Base-by-base conservation (phyloP, 2,329 filamentous ascomycete species). In the Botrytis porri region DNA sequence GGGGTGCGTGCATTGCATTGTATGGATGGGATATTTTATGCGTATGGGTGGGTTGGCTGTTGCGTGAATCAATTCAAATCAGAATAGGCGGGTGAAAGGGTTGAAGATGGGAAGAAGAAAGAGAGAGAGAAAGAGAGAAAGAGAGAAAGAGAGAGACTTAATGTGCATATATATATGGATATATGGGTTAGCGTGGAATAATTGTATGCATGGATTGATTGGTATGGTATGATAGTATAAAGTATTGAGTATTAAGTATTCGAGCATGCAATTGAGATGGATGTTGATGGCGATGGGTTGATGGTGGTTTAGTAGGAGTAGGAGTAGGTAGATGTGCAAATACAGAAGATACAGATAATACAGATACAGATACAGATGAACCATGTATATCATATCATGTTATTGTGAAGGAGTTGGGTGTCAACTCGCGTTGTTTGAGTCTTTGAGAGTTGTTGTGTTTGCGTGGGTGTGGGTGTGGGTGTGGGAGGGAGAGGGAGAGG, bases 101-200 rank as follows among this genome's bases (percentile, higher is more conserved):
- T 29, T 9, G 18, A 22, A 12, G 29, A 60, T 20, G 12, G 20
- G 37, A 16, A 29, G n/a, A 57, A 32, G 29, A 29, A 32, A 57
- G 48, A 51, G n/a, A 12, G 3, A 4, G 12, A 1, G 5, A 4
- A 16, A 16, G 5, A n/a, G 1, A 25, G 37, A 29, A 7, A n/a
- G 3, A 10, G 14, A 37, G 32, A n/a, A n/a, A 66, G 43, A 66
- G 32, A 51, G n/a, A 66, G 45, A 51, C 32, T 51, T 39, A 51
- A 37, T 51, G 63, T 66, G 63, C 45, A 54, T 67, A 39, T 35
- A 54, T 29, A 41, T n/a, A 39, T 67, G 64, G 37, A 67, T 67
- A 67, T 67, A 54, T 54, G 45, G 60, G 60, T n/a, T 39, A 61
- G 59, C 4, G 22, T 41, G 32, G 61, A 14, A 29, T 41, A n/a